Conservation (phyloP, 2,329 filamentous ascomycete genomes). For the Pleoardoris graminearum region DNA sequence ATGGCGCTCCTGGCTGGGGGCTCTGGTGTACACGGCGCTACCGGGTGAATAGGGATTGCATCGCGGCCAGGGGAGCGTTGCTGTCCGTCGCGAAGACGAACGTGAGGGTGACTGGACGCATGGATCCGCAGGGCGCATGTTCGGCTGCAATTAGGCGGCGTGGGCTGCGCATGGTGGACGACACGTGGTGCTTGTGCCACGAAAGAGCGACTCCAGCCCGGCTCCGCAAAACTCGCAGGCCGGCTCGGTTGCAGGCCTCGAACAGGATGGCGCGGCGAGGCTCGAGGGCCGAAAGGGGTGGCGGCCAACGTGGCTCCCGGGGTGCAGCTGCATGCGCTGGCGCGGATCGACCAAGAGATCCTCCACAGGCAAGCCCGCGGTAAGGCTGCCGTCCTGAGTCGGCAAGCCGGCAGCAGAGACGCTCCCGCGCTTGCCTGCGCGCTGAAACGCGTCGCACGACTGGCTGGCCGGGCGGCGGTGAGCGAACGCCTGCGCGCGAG, state of each 20-base stretch:
- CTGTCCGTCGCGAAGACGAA: not conserved
- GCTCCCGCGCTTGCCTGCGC: constrained; percentile 40
- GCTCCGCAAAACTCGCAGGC: constrained; percentile 14
- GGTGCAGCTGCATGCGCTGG: constrained; percentile 47
- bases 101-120: not conserved
- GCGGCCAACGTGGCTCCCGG: constrained; percentile 45
- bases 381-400: too few relatives aligned
- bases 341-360: constrained; percentile 47
- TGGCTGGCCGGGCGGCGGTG: too few relatives aligned
- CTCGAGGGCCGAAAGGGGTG: constrained; percentile 9
- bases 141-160: not conserved
- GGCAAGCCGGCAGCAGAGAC: constrained; percentile 26
- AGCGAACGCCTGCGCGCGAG: constrained; percentile 26
- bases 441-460: constrained; percentile 31
- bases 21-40: too few relatives aligned
- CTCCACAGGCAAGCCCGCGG: constrained; percentile 43
- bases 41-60: too few relatives aligned
- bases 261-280: constrained; percentile 8
- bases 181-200: constrained; percentile 28
- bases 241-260: constrained; percentile 27
- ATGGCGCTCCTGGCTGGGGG: constrained; percentile 1
- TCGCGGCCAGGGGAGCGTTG: too few relatives aligned
- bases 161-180: not conserved
- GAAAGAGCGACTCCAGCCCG: constrained; percentile 7
- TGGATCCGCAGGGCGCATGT: constrained; percentile 1